Evolutionary conservation across 192 early-diverging fungal species (phyloP), one percentile per base, ranked within the genome.

Genomic region (Coemansia sp.): DNA sequence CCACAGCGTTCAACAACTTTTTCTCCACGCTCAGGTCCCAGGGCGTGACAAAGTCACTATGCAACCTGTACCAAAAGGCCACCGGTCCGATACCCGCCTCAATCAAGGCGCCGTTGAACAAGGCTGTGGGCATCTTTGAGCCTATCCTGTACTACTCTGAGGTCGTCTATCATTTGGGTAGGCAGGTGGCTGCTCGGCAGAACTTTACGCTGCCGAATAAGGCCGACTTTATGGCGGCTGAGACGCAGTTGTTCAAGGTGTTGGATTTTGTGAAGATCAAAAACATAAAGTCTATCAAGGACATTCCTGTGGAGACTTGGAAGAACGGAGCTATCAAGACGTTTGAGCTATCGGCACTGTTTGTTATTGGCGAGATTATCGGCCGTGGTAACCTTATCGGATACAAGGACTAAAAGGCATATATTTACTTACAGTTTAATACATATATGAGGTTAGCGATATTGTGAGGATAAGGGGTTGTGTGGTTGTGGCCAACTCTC

Each of bases 221-320:
- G 76, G 76, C 55, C 15, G 81, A 83, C 55, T 83, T 83, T 76
- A 68, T 58, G 18, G 66, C 76, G 3, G 73, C 73, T 46, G 76
- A 83, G 70, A 79, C 81, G 47, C 73, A 83, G 76, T 73, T 83
- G 69, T 83, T 83, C 76, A 83, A 83, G 81, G 72, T 75, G 13
- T 60, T 83, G 36, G 76, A 83, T 38, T 75, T 63, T 40, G 66
- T 79, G 66, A 79, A 78, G 67, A 43, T 73, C 69, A 69, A 64
- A 64, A 79, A 83, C 69, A 29, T 81, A 57, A 81, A 81, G 72
- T 69, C 76, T n/a, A 33, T 83, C 57, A 83, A 72, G 73, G 76
- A 83, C 44, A 73, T 79, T 52, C 73, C 81, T 16, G 12, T 68
- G 7, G 81, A 65, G 58, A 70, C 78, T 72, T 78, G 75, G 76